phyloP scores from a whole-genome alignment of 495 filamentous ascomycete genomes.

The Lasiosphaeria ovina region DNA sequence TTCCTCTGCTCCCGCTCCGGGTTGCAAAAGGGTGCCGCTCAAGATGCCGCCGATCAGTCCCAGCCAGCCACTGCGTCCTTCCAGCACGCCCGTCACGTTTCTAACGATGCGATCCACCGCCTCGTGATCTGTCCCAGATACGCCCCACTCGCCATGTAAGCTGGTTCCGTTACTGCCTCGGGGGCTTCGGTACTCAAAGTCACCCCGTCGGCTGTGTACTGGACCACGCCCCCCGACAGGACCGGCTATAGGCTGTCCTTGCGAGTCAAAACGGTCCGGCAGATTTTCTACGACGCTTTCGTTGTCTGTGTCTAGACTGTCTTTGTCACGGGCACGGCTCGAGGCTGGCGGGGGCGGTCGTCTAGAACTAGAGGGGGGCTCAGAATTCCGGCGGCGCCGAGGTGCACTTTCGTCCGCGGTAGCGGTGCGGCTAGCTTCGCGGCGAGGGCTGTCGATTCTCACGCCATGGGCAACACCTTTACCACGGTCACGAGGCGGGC shows the following conservation, averaged over 20 bases:
- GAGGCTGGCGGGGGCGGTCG: constrained; percentile 26
- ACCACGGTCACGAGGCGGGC: not conserved
- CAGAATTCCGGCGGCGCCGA: constrained; percentile 34
- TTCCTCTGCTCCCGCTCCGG: constrained; percentile 4
- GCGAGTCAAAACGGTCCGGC: constrained; percentile 64
- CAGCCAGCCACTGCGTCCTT: constrained; percentile 28
- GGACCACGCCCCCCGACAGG: not conserved
- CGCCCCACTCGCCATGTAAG: constrained; percentile 30
- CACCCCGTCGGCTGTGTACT: constrained; percentile 24
- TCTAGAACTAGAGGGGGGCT: constrained; percentile 27
- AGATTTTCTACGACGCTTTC: constrained; percentile 45
- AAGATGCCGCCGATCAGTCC: constrained; percentile 29
- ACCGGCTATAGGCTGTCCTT: constrained; percentile 50
- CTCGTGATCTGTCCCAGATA: constrained; percentile 31
- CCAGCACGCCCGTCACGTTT: constrained; percentile 35
- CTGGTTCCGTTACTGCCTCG: constrained; percentile 6
- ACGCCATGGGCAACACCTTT: not conserved
- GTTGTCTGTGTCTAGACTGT: constrained; percentile 31
- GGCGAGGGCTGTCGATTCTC: not conserved
- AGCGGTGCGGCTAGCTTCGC: constrained; percentile 5
- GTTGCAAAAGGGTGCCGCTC: constrained; percentile 27
- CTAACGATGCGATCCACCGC: constrained; percentile 32
- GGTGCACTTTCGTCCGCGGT: not conserved
- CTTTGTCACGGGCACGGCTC: constrained; percentile 20
- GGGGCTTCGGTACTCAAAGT: constrained; percentile 30